Evolutionary conservation across 257 asterid species (phyloP), one percentile per base, ranked within the genome.

Genomic region (Ilex asprella): DNA sequence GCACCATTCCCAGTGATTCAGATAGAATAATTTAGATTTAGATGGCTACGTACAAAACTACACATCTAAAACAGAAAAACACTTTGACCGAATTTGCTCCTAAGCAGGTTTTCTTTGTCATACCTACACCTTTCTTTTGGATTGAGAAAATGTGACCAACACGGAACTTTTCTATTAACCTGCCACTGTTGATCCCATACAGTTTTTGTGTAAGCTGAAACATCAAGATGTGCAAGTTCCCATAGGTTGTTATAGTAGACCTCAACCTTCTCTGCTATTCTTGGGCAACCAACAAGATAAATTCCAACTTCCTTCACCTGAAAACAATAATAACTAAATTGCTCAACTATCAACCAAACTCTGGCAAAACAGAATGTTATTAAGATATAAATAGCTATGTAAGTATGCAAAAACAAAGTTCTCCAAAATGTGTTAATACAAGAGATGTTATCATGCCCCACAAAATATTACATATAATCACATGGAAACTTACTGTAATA

Each of bases 221-320:
- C 77, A 63, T 84, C 71, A 11, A 89, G 97, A 67, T 86, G 95
- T 61, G 91, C 88, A 68, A 89, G 86, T 72, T 79, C 79, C 93
- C 93, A 86, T 52, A 89, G 83, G 75, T 86, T 86, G 75, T 84
- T 68, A 62, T 64, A 86, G 76, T 89, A 89, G 56, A 57, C 67
- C 70, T 76, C 77, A 27, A 86, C 81, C 54, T 74, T 68, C 77
- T 78, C 65, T 12, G 80, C 95, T 52, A 89, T 76, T 49, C 62
- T 65, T 55, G 87, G 88, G 65, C 97, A 89, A 66, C 81, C 85
- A 65, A 76, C 84, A 62, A 89, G 82, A 79, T 89, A 86, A 50
- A 86, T 73, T 55, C 95, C 97, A 30, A 89, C 71, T 81, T 89
- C 97, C 84, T 86, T 89, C 56, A 89, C 95, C 97, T 89, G 61